Conservation (phyloP, 1,284 basidiomycete species). For the Tylopilus orsonianus region DNA sequence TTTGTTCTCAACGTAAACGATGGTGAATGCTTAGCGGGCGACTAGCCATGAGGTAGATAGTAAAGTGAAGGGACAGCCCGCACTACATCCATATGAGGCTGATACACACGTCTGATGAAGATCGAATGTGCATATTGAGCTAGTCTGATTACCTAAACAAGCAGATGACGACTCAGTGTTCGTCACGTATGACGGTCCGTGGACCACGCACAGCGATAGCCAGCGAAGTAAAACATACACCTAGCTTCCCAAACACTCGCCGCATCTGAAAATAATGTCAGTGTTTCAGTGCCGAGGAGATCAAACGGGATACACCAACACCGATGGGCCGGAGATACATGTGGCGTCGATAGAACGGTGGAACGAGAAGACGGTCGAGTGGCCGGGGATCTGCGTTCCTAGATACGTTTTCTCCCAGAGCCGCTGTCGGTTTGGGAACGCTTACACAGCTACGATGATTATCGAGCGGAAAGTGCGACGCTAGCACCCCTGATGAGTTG, state of each 20-base stretch:
- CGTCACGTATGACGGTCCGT: background rate
- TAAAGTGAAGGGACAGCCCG: background rate
- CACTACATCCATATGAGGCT: background rate
- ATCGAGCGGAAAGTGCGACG: background rate
- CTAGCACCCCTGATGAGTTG: no score
- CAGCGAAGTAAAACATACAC: background rate
- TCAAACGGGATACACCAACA: background rate
- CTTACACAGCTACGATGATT: constrained; percentile 3
- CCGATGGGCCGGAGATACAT: background rate
- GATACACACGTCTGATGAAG: no score
- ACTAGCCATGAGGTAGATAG: background rate
- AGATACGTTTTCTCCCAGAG: background rate
- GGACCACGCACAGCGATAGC: background rate
- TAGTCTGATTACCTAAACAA: no score
- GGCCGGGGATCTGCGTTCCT: constrained; percentile 2
- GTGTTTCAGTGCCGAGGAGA: background rate
- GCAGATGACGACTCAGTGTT: no score
- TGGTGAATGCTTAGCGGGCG: background rate
- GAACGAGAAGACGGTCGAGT: no score
- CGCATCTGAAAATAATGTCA: background rate
- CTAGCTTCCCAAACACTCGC: background rate
- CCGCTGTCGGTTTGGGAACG: constrained; percentile 5
- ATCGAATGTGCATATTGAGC: no score
- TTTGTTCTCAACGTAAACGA: background rate
- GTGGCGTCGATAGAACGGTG: background rate